Conservation (phyloP, 306 rosid species). For the Cercis canadensis region DNA sequence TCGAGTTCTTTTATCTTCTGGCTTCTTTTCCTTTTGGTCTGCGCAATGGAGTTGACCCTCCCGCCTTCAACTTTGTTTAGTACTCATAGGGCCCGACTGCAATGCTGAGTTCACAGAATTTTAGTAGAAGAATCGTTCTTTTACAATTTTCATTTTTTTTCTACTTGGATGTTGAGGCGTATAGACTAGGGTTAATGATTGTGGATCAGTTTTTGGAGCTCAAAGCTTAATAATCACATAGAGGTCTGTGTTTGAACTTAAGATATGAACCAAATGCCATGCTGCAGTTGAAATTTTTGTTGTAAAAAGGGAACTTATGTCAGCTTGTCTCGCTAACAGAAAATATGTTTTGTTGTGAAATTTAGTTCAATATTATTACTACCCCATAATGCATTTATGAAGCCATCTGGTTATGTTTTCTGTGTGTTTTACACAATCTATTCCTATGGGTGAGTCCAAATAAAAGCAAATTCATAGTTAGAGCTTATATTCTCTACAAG, state of each 20-base stretch:
- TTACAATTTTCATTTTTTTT: not conserved
- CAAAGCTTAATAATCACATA: too few relatives aligned
- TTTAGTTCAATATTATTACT: not conserved
- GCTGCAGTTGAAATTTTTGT: not conserved
- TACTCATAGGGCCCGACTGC: not conserved
- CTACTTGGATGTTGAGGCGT: not conserved
- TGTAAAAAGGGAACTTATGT: not conserved
- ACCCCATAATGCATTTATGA: not conserved
- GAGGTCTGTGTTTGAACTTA: not conserved
- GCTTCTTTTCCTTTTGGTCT: not conserved
- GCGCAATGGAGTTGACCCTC: not conserved
- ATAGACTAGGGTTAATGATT: not conserved
- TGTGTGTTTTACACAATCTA: too few relatives aligned
- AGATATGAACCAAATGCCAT: not conserved
- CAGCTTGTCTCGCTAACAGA: not conserved
- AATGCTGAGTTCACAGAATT: not conserved
- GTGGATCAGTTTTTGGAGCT: too few relatives aligned
- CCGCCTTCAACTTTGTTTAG: not conserved
- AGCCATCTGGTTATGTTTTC: too few relatives aligned
- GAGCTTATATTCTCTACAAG: not conserved
- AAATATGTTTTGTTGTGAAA: not conserved
- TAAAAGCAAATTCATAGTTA: too few relatives aligned
- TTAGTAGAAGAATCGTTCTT: not conserved
- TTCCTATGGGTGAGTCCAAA: too few relatives aligned
- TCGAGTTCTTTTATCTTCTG: not conserved